Evolutionary conservation across 75 land plant species (phyloP).

Genomic region (Sequoiadendron giganteum): DNA sequence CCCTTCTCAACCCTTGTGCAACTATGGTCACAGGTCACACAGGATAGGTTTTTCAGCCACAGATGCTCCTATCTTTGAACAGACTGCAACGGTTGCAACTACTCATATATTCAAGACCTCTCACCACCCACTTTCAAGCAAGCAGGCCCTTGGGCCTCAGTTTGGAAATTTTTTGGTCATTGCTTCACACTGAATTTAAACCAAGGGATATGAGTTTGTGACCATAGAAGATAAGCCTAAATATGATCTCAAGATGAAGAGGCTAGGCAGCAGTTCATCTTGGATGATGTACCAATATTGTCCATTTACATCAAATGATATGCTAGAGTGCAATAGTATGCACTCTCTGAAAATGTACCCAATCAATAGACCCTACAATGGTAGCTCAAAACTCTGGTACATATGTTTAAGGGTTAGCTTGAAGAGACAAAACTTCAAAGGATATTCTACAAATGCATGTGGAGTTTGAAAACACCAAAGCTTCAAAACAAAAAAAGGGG

Average conservation of each 20-base stretch:
- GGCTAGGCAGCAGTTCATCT: not conserved
- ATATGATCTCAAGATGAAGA: not conserved
- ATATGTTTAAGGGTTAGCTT: not conserved
- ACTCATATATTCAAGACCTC: not conserved
- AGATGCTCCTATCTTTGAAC: not conserved
- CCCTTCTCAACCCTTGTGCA: not conserved
- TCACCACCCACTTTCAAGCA: not conserved
- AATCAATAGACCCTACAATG: too few relatives aligned
- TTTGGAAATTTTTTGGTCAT: not conserved
- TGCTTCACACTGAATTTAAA: not conserved
- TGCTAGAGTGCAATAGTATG: not conserved
- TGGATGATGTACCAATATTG: not conserved
- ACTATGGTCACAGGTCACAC: not conserved
- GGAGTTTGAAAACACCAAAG: not conserved
- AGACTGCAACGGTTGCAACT: not conserved
- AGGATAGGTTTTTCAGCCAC: not conserved
- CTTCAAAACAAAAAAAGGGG: not conserved
- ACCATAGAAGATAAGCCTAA: not conserved
- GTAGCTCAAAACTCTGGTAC: not conserved
- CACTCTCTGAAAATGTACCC: not conserved
- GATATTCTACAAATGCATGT: not conserved
- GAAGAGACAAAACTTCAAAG: not conserved
- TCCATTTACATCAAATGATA: not conserved
- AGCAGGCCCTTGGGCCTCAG: not conserved
- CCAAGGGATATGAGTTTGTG: not conserved